Evolutionary conservation across 1,284 basidiomycete genomes (phyloP).

Genomic region (Earliella scabrosa): DNA sequence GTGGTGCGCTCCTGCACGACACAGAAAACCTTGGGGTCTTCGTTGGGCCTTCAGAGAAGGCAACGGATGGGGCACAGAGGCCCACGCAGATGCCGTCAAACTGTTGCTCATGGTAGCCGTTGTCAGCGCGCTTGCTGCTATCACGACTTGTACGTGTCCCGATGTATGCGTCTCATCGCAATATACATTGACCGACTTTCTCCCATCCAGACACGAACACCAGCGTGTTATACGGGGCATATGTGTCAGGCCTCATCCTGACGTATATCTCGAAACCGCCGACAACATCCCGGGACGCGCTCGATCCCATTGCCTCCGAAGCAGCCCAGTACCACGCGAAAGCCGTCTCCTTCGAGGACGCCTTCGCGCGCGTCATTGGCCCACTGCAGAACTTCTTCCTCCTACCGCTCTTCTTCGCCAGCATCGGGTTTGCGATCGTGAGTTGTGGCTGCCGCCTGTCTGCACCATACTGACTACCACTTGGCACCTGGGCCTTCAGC

Average conservation of each 20-base stretch:
- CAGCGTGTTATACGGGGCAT: slow-evolving; percentile 35
- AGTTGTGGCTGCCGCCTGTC: background rate
- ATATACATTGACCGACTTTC: background rate
- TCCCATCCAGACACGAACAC: slow-evolving; percentile 29
- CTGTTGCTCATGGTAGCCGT: slow-evolving; percentile 26
- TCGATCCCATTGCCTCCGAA: background rate
- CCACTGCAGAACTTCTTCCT: slow-evolving; percentile 43
- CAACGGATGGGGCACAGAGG: slow-evolving; percentile 26
- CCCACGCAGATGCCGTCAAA: slow-evolving; percentile 30
- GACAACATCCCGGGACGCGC: background rate
- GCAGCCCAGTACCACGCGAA: background rate
- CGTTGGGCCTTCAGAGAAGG: background rate
- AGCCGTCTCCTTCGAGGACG: slow-evolving; percentile 27
- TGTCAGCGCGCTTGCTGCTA: slow-evolving; percentile 28
- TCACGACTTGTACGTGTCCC: slow-evolving; percentile 29
- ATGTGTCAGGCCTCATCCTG: slow-evolving; percentile 31
- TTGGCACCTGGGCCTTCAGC: slow-evolving; percentile 29
- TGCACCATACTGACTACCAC: no score
- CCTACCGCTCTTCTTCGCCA: slow-evolving; percentile 57
- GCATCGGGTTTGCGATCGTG: slow-evolving; percentile 54
- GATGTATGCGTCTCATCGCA: background rate
- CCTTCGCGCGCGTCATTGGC: slow-evolving; percentile 38
- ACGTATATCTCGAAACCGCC: slow-evolving; percentile 28
- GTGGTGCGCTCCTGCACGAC: slow-evolving; percentile 30
- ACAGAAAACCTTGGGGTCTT: slow-evolving; percentile 27